Conservation (phyloP, 208 protist genomes). For the Leishmania major region DNA sequence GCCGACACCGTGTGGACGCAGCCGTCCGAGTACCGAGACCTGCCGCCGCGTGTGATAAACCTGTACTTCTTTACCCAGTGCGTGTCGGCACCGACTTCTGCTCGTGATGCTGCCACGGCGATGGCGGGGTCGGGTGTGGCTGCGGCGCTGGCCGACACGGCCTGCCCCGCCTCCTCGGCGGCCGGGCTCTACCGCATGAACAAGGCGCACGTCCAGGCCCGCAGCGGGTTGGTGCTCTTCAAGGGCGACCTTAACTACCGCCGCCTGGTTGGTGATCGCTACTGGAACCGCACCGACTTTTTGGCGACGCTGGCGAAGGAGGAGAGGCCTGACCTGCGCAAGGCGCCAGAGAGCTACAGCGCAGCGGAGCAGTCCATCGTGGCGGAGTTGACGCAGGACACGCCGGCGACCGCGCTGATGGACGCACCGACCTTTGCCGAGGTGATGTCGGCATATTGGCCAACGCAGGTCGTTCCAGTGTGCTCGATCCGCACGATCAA, state of each 20-base stretch:
- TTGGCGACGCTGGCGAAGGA: constrained; percentile 39
- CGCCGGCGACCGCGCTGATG: constrained; percentile 29
- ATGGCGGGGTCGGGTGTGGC: constrained; percentile 8
- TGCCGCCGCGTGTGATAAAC: constrained; percentile 82
- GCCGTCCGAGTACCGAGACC: constrained; percentile 87
- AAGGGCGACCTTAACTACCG: constrained; percentile 94
- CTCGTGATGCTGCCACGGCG: constrained; percentile 14
- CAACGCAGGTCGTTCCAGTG: constrained; percentile 65
- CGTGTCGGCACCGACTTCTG: constrained; percentile 19
- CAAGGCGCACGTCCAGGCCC: constrained; percentile 43
- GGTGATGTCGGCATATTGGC: constrained; percentile 78
- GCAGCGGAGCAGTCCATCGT: constrained; percentile 28
- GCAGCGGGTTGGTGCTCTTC: constrained; percentile 77
- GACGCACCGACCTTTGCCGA: constrained; percentile 53
- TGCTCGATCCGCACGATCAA: constrained; percentile 88
- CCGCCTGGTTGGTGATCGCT: constrained; percentile 87
- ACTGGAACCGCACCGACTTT: constrained; percentile 78
- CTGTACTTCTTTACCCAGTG: constrained; percentile 81
- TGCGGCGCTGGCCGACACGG: constrained; percentile 7
- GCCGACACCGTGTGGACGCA: constrained; percentile 83
- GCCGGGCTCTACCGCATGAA: constrained; percentile 41
- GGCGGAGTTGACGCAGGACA: constrained; percentile 60
- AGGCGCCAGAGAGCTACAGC: constrained; percentile 15
- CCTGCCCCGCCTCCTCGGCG: constrained; percentile 13
- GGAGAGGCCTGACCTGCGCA: constrained; percentile 20